Evolutionary conservation across 1,284 basidiomycete genomes (phyloP), one percentile per base, ranked within the genome.

Genomic region (Tilletia walkeri): DNA sequence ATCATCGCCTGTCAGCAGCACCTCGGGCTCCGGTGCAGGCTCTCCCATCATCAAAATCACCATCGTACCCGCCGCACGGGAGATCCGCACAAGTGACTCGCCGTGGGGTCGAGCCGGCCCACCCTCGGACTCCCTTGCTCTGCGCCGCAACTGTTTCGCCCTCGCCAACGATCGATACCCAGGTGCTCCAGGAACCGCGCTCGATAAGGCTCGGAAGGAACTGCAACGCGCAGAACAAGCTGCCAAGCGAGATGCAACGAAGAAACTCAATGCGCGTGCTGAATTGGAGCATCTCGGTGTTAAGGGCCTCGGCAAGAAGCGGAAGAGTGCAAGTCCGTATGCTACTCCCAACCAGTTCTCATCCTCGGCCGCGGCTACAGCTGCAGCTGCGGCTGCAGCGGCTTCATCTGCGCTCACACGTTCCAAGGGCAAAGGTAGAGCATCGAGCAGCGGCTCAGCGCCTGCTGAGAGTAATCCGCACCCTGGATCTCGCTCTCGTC

Each of bases 111-210:
- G 36, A 18, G 18, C 30, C 36, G 30, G 12, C 6, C 59, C 59
- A 63, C 59, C 59, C n/a, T 38, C 59, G 3, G 38, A 38, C 34
- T 63, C 59, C 3, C 4, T 20, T 16, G 59, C 59, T 14, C 59
- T 63, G 66, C 74, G 76, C 20, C 72, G 71, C 69, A 73, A 76
- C 49, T 71, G 73, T 49, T 79, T 78, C 68, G 75, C 78, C 39
- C 75, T 80, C 59, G 74, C 76, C 49, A 80, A 82, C 71, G 79
- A 82, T 41, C 77, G 80, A 16, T 80, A 80, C 45, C 77, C 79
- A 7, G 78, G 80, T 36, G 80, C 78, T 38, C 78, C 79, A 5
- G 78, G 79, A 24, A 79, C 79, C 0, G 78, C 78, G 1, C 72
- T 79, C 24, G 76, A 77, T 53, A 73, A 75, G 39, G 79, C 77